Evolutionary conservation across 441 rosid species (phyloP).

Genomic region (Flueggea neowawraea): DNA sequence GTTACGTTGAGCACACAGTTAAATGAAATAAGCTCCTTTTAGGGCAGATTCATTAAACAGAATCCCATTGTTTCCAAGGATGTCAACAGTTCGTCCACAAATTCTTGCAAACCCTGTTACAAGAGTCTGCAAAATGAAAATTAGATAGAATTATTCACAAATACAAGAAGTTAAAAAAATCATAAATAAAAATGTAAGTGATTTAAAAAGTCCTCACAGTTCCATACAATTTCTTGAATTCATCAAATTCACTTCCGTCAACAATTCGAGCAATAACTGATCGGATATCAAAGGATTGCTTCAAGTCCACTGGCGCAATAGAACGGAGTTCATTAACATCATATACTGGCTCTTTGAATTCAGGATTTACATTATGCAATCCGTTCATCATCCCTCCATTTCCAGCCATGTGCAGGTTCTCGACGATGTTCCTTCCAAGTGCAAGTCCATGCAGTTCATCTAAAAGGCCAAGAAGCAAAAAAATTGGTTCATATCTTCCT

Average conservation of each 20-base stretch:
- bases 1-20: constrained; percentile 82
- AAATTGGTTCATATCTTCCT: neutral
- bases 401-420: constrained; percentile 94
- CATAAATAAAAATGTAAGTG: constrained; percentile 9
- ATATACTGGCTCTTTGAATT: constrained; percentile 72
- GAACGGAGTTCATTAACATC: constrained; percentile 79
- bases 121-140: constrained; percentile 57
- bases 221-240: constrained; percentile 97
- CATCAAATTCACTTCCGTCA: constrained; percentile 97
- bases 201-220: constrained; percentile 57
- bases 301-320: constrained; percentile 93
- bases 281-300: constrained; percentile 86
- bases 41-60: constrained; percentile 92
- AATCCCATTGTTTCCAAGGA: constrained; percentile 93
- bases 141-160: neutral
- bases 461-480: constrained; percentile 26
- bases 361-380: constrained; percentile 33
- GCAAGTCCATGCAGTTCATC: constrained; percentile 97
- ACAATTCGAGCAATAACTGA: constrained; percentile 88
- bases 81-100: constrained; percentile 86
- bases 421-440: constrained; percentile 86
- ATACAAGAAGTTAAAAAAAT: neutral
- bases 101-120: constrained; percentile 90
- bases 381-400: constrained; percentile 34
- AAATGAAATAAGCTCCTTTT: constrained; percentile 95